Evolutionary conservation across 2,329 filamentous ascomycete genomes (phyloP).

Genomic region (Stemphylium beticola): DNA sequence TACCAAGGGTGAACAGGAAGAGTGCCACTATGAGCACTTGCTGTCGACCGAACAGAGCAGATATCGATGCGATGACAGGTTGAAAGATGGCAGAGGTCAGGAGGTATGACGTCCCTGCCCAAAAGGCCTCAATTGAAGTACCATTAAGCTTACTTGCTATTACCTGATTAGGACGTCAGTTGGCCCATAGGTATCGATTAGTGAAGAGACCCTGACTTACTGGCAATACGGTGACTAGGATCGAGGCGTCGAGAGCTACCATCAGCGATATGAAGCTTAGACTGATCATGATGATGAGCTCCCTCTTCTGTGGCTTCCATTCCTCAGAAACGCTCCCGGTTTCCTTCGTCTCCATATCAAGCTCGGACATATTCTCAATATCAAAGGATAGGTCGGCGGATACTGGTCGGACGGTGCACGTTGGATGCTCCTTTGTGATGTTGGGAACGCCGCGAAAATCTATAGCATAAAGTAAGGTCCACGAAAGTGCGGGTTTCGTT

Average conservation of each 20-base stretch:
- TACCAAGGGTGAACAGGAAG: constrained; percentile 54
- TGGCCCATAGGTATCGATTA: background rate
- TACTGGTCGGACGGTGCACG: no score
- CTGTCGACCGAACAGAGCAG: constrained; percentile 59
- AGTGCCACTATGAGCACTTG: constrained; percentile 48
- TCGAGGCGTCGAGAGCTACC: constrained; percentile 40
- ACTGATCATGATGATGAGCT: constrained; percentile 6
- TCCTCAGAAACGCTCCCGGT: no score
- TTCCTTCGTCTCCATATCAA: no score
- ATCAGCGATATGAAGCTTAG: constrained; percentile 37
- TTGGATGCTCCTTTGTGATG: no score
- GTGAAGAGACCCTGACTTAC: constrained; percentile 13
- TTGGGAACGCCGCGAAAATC: no score
- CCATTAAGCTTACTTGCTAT: constrained; percentile 34
- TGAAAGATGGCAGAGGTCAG: constrained; percentile 69
- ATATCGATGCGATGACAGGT: constrained; percentile 52
- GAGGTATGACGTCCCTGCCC: constrained; percentile 74
- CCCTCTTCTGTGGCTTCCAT: no score
- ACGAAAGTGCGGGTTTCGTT: no score
- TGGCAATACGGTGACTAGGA: constrained; percentile 37
- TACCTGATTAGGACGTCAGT: constrained; percentile 15
- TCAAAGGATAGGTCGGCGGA: no score
- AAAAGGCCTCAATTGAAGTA: constrained; percentile 63
- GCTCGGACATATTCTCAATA: no score
- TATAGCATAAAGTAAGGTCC: no score